Evolutionary conservation across 192 early-diverging fungal genomes (phyloP), one percentile per base, ranked within the genome.

Genomic region (Coemansia sp.): DNA sequence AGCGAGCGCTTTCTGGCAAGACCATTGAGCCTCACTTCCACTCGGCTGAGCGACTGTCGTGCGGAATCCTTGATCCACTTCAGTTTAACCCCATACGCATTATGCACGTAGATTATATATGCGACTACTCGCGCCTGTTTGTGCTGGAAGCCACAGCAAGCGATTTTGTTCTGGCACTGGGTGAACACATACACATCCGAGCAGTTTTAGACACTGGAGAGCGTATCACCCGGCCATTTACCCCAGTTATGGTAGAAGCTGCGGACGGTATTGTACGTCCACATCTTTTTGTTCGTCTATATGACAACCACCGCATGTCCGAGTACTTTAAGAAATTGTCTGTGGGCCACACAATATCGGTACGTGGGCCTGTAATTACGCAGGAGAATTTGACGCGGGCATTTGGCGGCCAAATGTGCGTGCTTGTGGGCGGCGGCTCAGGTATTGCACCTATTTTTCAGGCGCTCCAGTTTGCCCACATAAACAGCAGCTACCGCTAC

Each of bases 391-490:
- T 79, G 60, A 69, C 66, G 5, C 23, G 49, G 0, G 66, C 60
- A 0, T 63, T 79, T 23, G 6, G 17, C 7, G 47, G 50, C 22
- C 12, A 19, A 2, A 10, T 37, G 8, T 66, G 62, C 12, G 56
- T 72, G 15, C 61, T 79, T 9, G 64, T 66, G 27, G 76, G 66
- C 2, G 76, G 63, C 12, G 76, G 76, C 6, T 79, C 76, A 9
- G 76, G 76, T 10, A 67, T 79, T 60, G 70, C 76, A 14, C 70
- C 76, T 1, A 51, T 79, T 21, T 72, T 79, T 47, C 75, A 78
- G 32, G 25, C 60, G 2, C 43, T 78, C 29, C 75, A 72, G 53
- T 78, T 66, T 58, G 75, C 75, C 1, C 63, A 62, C 27, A 23
- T 65, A 24, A 68, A 69, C 56, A 29, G 23, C 24, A 54, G 50